phyloP scores from a whole-genome alignment of 345 rosid genomes.

The Streptanthus diversifolius region DNA sequence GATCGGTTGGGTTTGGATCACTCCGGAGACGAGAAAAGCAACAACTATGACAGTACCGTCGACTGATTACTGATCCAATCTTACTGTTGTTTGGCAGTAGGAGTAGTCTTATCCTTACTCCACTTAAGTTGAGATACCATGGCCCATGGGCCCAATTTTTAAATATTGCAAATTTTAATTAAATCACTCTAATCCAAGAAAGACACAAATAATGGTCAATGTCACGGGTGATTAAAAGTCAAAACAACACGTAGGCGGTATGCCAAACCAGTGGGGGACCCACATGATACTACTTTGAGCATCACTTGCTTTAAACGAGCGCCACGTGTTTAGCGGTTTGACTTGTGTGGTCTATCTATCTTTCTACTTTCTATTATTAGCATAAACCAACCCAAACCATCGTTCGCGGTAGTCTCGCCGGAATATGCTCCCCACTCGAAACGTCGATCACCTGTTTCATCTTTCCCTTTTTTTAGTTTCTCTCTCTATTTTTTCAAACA shows the following conservation, averaged over 20 bases:
- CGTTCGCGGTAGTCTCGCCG: constrained; percentile 19
- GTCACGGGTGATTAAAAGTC: not conserved
- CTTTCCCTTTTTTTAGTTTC: not conserved
- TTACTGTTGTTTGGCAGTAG: constrained; percentile 18
- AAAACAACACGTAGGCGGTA: not conserved
- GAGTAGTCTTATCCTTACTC: constrained; percentile 2
- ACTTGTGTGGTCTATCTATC: not conserved
- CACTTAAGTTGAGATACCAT: not conserved
- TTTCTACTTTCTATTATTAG: not conserved
- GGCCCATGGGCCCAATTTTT: constrained; percentile 22
- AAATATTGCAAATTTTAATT: too few relatives aligned
- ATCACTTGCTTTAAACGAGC: not conserved
- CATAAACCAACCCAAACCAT: not conserved
- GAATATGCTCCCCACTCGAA: constrained; percentile 6
- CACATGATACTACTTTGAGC: not conserved
- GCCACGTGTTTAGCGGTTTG: constrained; percentile 11
- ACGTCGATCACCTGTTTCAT: constrained; percentile 20
- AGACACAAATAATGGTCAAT: not conserved
- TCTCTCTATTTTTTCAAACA: not conserved
- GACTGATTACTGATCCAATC: constrained; percentile 20
- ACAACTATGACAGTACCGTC: constrained; percentile 8
- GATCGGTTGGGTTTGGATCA: not conserved
- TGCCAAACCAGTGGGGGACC: not conserved
- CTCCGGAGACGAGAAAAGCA: constrained; percentile 1
- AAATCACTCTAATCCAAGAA: not conserved